Evolutionary conservation across 345 rosid genomes (phyloP).

Genomic region (Moringa oleifera): DNA sequence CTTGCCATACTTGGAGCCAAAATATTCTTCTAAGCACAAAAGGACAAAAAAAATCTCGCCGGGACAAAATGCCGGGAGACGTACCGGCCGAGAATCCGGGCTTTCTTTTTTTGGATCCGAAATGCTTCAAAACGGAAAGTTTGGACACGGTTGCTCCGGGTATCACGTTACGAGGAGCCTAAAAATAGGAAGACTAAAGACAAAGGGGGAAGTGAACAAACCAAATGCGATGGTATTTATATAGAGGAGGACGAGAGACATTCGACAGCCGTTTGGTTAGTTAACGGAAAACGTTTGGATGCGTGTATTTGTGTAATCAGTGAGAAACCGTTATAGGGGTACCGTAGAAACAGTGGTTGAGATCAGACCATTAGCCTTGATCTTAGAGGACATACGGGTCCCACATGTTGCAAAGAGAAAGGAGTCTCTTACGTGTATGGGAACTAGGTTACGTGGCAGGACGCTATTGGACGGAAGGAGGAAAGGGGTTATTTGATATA

Average conservation of each 20-base stretch:
- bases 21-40: not conserved
- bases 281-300: slow-evolving; percentile 31
- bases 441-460: slow-evolving; percentile 34
- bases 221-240: slow-evolving; percentile 25
- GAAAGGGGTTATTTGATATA: not conserved
- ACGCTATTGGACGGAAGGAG: slow-evolving; percentile 8
- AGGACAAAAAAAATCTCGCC: not conserved
- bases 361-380: slow-evolving; percentile 27
- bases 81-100: slow-evolving; percentile 15
- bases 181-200: slow-evolving; percentile 11
- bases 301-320: not conserved
- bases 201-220: slow-evolving; percentile 28
- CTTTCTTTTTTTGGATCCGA: slow-evolving; percentile 21
- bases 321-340: slow-evolving; percentile 13
- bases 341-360: not conserved
- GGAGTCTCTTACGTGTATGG: slow-evolving; percentile 48
- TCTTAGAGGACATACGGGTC: slow-evolving; percentile 48
- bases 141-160: slow-evolving; percentile 27
- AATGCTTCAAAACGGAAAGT: slow-evolving; percentile 13
- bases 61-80: not conserved
- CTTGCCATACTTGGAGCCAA: not conserved
- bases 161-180: slow-evolving; percentile 16
- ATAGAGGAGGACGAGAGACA: slow-evolving; percentile 31
- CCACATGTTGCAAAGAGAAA: slow-evolving; percentile 40
- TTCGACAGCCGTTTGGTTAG: slow-evolving; percentile 41